These are phyloP conservation scores for Schizochytrium sp. DNA, from an alignment of 108 stramenopile genomes.

Conservation along the genomic window DNA sequence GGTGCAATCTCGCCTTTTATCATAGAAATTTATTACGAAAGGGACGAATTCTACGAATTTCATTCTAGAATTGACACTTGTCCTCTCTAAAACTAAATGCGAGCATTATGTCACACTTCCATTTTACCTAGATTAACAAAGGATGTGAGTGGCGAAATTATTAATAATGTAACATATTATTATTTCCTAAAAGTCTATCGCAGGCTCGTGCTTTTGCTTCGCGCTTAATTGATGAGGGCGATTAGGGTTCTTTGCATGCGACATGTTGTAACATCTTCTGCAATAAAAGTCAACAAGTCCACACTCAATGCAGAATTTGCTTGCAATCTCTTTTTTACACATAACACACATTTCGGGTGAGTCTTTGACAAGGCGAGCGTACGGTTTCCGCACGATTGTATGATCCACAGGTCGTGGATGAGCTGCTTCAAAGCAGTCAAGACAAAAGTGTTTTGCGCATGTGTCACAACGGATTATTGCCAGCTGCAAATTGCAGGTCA, in stretches of 20 bases:
- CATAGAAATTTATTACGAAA: too few relatives aligned
- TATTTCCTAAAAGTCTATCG: background rate
- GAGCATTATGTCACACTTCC: too few relatives aligned
- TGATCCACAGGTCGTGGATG: slow-evolving; percentile 13
- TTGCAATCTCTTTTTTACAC: slow-evolving; percentile 52
- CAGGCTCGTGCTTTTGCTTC: slow-evolving; percentile 12
- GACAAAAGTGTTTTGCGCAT: slow-evolving; percentile 22
- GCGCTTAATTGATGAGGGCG: slow-evolving; percentile 41
- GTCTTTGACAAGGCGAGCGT: background rate
- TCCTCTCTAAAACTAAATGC: too few relatives aligned
- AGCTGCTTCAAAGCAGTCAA: slow-evolving; percentile 48
- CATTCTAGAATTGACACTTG: too few relatives aligned
- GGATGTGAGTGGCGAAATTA: too few relatives aligned
- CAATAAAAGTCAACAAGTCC: slow-evolving; percentile 57
- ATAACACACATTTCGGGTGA: slow-evolving; percentile 2
- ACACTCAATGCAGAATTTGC: slow-evolving; percentile 36
- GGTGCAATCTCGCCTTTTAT: too few relatives aligned
- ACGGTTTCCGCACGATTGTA: slow-evolving; percentile 8
- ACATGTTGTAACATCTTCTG: slow-evolving; percentile 27
- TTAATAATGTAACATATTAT: too few relatives aligned
- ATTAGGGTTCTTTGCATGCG: slow-evolving; percentile 6
- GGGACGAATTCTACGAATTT: too few relatives aligned
- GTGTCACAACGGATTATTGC: background rate
- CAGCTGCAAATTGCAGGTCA: slow-evolving; percentile 31
- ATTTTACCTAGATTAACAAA: too few relatives aligned